These are phyloP conservation scores for Botrytis hyacinthi DNA, from an alignment of 2,329 filamentous ascomycete genomes.

Conservation along the genomic window DNA sequence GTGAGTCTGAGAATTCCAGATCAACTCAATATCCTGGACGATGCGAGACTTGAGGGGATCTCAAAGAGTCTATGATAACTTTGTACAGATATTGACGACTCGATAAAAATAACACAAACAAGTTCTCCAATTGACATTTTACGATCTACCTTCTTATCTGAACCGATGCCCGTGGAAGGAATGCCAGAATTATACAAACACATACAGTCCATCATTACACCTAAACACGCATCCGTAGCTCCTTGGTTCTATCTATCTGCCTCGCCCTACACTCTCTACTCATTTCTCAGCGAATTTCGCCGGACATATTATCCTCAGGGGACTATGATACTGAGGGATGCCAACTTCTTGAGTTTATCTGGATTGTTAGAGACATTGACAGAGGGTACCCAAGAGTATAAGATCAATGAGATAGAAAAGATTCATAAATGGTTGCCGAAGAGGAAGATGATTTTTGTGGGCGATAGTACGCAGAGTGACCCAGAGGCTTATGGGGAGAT, in stretches of 20 bases:
- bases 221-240: slow-evolving; percentile 47
- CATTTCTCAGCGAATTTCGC: slow-evolving; percentile 76
- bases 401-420: slow-evolving; percentile 74
- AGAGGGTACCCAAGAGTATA: slow-evolving; percentile 80
- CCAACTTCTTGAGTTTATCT: slow-evolving; percentile 79
- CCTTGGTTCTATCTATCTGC: slow-evolving; percentile 93
- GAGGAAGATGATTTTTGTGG: slow-evolving; percentile 77
- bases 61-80: slow-evolving; percentile 24
- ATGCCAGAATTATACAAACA: slow-evolving; percentile 83
- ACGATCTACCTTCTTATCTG: slow-evolving; percentile 76
- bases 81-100: slow-evolving; percentile 81
- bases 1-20: slow-evolving; percentile 41
- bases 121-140: slow-evolving; percentile 78
- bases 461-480: slow-evolving; percentile 88
- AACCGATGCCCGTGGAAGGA: slow-evolving; percentile 66
- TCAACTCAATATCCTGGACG: too few species aligned
- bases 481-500: slow-evolving; percentile 86
- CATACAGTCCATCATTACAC: slow-evolving; percentile 53
- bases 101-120: slow-evolving; percentile 88
- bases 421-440: slow-evolving; percentile 76
- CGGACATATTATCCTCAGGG: slow-evolving; percentile 69
- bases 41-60: not conserved
- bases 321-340: slow-evolving; percentile 80
- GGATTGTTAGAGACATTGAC: slow-evolving; percentile 79
- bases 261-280: slow-evolving; percentile 91